Evolutionary conservation across 805 yeast species (phyloP).

Genomic region (Jamesozyma piceae): DNA sequence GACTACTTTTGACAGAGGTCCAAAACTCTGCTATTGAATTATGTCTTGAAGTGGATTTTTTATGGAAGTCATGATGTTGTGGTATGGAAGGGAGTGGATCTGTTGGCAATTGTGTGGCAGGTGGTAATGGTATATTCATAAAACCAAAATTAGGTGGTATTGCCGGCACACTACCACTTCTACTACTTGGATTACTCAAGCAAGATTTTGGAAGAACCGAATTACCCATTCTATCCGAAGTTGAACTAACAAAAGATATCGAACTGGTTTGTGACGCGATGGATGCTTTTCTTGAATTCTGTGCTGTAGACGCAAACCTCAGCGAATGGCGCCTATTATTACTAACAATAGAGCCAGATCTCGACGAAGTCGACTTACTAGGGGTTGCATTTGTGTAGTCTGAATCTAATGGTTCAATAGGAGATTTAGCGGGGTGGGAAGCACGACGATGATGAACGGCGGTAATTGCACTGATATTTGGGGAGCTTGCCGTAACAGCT

Average conservation of each 20-base stretch:
- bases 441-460: constrained; percentile 13
- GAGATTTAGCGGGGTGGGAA: constrained; percentile 16
- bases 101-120: constrained; percentile 46
- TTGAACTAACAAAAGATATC: constrained; percentile 26
- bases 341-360: neutral
- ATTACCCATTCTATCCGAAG: constrained; percentile 26
- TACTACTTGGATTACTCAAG: constrained; percentile 19
- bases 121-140: constrained; percentile 38
- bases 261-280: constrained; percentile 28
- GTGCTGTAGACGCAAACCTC: constrained; percentile 8
- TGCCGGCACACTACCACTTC: constrained; percentile 15
- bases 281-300: constrained; percentile 33
- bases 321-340: constrained; percentile 7
- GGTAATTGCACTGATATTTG: neutral
- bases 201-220: constrained; percentile 23
- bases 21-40: constrained; percentile 11
- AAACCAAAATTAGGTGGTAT: constrained; percentile 11
- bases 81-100: constrained; percentile 38
- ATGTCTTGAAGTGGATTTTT: constrained; percentile 1
- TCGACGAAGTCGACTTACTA: neutral
- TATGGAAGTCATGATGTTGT: neutral
- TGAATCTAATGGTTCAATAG: neutral
- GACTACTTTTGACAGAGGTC: constrained; percentile 17
- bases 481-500: constrained; percentile 1
- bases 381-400: neutral